Evolutionary conservation across 1,139 yeast genomes (phyloP).

Genomic region (Eremothecium coryli): DNA sequence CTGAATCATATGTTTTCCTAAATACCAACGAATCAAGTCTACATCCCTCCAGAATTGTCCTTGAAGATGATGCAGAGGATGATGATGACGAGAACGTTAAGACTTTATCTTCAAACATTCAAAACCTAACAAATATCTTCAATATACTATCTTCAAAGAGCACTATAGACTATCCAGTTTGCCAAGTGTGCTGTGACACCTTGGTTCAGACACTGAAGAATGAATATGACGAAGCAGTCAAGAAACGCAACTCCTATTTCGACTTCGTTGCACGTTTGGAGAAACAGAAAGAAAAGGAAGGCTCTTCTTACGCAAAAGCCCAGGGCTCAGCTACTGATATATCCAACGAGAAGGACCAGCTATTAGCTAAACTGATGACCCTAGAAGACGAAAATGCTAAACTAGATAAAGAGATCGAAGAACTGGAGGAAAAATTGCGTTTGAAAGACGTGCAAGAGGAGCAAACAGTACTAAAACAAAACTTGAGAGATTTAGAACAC

Average conservation of each 20-base stretch:
- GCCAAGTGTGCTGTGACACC: slow-evolving; percentile 71
- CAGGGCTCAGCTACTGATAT: slow-evolving; percentile 24
- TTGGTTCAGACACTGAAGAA: slow-evolving; percentile 58
- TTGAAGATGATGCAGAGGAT: slow-evolving; percentile 14
- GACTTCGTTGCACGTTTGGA: slow-evolving; percentile 62
- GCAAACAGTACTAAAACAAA: slow-evolving; percentile 39
- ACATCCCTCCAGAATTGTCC: slow-evolving; percentile 14
- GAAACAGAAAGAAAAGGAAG: slow-evolving; percentile 41
- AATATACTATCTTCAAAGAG: slow-evolving; percentile 59
- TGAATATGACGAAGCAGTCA: slow-evolving; percentile 64
- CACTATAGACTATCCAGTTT: slow-evolving; percentile 81
- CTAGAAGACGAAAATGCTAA: slow-evolving; percentile 34
- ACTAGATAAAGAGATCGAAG: slow-evolving; percentile 36
- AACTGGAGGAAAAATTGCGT: slow-evolving; percentile 38
- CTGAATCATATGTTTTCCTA: slow-evolving; percentile 26
- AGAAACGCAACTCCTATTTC: slow-evolving; percentile 72
- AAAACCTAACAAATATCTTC: slow-evolving; percentile 50
- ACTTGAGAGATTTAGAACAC: slow-evolving; percentile 44
- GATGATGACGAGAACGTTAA: slow-evolving; percentile 16
- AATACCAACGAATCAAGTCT: slow-evolving; percentile 18
- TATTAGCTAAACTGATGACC: slow-evolving; percentile 28
- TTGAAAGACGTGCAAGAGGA: slow-evolving; percentile 37
- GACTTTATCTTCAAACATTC: slow-evolving; percentile 36
- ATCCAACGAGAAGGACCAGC: slow-evolving; percentile 30
- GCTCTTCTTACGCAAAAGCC: slow-evolving; percentile 23